These are phyloP conservation scores for Eustoma russellianum DNA, from an alignment of 257 asterid genomes.

Conservation along the genomic window DNA sequence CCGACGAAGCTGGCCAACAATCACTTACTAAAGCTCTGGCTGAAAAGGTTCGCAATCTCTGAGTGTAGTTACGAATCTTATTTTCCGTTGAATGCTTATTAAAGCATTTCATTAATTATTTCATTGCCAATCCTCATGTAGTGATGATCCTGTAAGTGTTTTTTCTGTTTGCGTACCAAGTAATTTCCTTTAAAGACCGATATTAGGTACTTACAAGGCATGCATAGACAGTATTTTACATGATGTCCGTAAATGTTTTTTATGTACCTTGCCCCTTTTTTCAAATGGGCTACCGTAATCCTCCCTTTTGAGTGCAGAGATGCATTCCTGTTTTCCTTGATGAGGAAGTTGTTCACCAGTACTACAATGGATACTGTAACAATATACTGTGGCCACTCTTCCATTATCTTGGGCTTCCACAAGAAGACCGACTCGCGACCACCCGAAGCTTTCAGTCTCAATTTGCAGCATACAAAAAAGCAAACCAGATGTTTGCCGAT, in stretches of 20 bases:
- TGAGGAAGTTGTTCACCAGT: conserved; percentile 75
- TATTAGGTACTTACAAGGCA: no score
- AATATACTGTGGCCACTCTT: conserved; percentile 91
- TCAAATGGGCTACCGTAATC: background rate
- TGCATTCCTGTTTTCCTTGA: conserved; percentile 88
- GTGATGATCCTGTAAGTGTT: no score
- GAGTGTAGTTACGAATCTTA: conserved; percentile 4
- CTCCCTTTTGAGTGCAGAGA: conserved; percentile 33
- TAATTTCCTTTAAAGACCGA: no score
- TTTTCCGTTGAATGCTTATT: no score
- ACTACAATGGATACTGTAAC: conserved; percentile 81
- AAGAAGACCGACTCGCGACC: conserved; percentile 89
- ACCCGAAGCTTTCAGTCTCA: conserved; percentile 88
- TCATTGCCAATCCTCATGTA: no score
- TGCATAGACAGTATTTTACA: no score
- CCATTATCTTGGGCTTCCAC: conserved; percentile 90
- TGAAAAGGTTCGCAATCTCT: conserved; percentile 48
- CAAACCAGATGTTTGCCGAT: conserved; percentile 83
- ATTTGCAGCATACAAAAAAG: conserved; percentile 74
- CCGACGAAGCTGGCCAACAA: conserved; percentile 76
- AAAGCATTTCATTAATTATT: no score
- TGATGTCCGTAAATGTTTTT: no score
- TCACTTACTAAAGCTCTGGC: conserved; percentile 78
- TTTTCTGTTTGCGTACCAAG: no score
- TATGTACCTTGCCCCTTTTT: no score